Evolutionary conservation across 148 eudicot species (phyloP), one percentile per base, ranked within the genome.

Genomic region (Camellia japonica): DNA sequence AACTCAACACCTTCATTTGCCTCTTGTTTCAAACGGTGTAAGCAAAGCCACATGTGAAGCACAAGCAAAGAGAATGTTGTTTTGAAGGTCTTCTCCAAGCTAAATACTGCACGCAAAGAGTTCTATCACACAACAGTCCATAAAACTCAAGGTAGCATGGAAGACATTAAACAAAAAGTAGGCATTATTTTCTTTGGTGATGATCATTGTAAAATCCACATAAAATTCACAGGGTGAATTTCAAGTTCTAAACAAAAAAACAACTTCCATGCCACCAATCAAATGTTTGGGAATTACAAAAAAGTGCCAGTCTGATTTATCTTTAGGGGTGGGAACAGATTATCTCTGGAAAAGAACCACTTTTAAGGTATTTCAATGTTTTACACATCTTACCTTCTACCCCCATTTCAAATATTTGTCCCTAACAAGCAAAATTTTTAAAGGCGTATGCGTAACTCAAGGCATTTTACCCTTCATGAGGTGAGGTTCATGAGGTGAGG

Each of bases 11-110:
- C 99, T 82, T 96, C 99, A 77, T 88, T 80, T 82, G 98, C 99
- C 79, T 96, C 99, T 68, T 85, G 93, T 86, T 92, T 93, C 79
- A 94, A 79, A 44, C 99, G 97, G 71, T 94, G 95, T 76, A 96
- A 86, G 90, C 90, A 91, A 77, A 96, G 86, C 99, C 99, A 96
- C 94, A 87, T 94, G 77, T 96, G 99, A 77, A 96, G 88, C 82
- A 96, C 97, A 52, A 96, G 95, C 82, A 96, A 87, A 74, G 99
- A 90, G 80, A 86, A 96, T 3, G 92, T 93, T n/a, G 97, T 92
- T 85, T 88, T 96, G 73, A 96, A 96, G 71, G 93, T 94, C 82
- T 89, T 90, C 94, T 96, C 99, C 93, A 96, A 82, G 88, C 88
- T 88, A 82, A 96, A 96, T 78, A 91, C 99, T 96, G 95, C 92